These are phyloP conservation scores for Irpex lacteus DNA, from an alignment of 1,284 basidiomycete genomes.

Conservation along the genomic window DNA sequence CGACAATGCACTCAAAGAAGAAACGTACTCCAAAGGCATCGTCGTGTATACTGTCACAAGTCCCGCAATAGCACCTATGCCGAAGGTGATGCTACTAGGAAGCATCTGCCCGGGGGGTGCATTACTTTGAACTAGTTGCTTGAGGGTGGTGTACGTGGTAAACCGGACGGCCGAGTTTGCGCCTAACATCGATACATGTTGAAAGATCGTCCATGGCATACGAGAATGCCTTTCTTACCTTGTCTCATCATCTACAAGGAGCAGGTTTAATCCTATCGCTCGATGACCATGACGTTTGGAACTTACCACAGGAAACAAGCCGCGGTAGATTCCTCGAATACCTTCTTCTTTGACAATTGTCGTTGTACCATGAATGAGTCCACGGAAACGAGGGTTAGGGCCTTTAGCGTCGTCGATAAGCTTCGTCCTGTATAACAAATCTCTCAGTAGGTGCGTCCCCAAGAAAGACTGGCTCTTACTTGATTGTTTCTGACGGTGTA, in stretches of 20 bases:
- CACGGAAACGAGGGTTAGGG: slow-evolving; percentile 80
- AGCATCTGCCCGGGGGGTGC: slow-evolving; percentile 82
- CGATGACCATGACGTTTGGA: slow-evolving; percentile 1
- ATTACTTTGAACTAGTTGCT: slow-evolving; percentile 88
- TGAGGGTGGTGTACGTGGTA: slow-evolving; percentile 91
- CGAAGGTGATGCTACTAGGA: slow-evolving; percentile 90
- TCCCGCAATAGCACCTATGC: slow-evolving; percentile 90
- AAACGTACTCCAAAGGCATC: slow-evolving; percentile 87
- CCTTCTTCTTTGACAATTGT: slow-evolving; percentile 88
- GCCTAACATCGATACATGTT: slow-evolving; percentile 27
- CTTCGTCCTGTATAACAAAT: slow-evolving; percentile 71
- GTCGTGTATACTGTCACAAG: slow-evolving; percentile 94
- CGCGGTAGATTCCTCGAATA: slow-evolving; percentile 81
- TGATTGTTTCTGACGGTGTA: slow-evolving; percentile 97
- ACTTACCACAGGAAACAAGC: slow-evolving; percentile 89
- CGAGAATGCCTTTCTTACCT: slow-evolving; percentile 33
- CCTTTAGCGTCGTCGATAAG: slow-evolving; percentile 93
- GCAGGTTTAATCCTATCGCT: neutral
- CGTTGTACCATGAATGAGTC: slow-evolving; percentile 82
- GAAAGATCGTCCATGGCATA: no score
- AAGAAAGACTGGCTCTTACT: slow-evolving; percentile 51
- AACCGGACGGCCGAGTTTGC: slow-evolving; percentile 98
- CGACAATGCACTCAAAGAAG: neutral
- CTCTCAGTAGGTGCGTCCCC: neutral
- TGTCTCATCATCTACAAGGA: slow-evolving; percentile 88